Evolutionary conservation across 2,329 filamentous ascomycete genomes (phyloP), one percentile per base, ranked within the genome.

Genomic region (Penicillium sclerotigenum): DNA sequence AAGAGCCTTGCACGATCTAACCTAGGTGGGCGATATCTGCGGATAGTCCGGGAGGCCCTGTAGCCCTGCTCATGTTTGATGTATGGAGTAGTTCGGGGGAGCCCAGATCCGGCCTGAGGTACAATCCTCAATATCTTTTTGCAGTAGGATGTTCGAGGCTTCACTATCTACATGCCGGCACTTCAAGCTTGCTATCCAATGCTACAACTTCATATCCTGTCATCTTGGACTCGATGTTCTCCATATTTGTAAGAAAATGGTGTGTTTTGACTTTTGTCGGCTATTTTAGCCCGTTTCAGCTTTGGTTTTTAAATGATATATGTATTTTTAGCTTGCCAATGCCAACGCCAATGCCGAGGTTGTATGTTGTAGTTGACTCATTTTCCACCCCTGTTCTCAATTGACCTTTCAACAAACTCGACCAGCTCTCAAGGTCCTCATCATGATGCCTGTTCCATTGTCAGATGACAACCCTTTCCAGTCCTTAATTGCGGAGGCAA

Each of bases 381-480:
- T 37, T 31, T 14, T 28, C 26, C 8, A 20, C 33, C 22, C 18
- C 36, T 31, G 26, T n/a, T 4, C 24, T 42, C n/a, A 18, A 14
- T 8, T 8, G 11, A 38, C 18, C 20, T 24, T 41, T 3, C 3
- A 36, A 20, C n/a, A 20, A 29, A 22, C 5, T 13, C 18, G 8
- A 28, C 14, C 22, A 29, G 8, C 14, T 37, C 14, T 29, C n/a
- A 7, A 33, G 10, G 4, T 31, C 4, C 4, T 52, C 29, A 11
- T 18, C 38, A 52, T 58, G 45, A 14, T 36, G 20, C 11, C 48
- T 31, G 9, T 52, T 10, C 13, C 45, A 9, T 33, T 61, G 10
- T 65, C 58, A 14, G 51, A 56, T 9, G 61, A 66, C 37, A 64
- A 65, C 47, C 61, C 59, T 4, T 62, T 64, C 24, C 56, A 60